phyloP scores from a whole-genome alignment of 768 basidiomycete genomes.

The Naematelia aurantialba region DNA sequence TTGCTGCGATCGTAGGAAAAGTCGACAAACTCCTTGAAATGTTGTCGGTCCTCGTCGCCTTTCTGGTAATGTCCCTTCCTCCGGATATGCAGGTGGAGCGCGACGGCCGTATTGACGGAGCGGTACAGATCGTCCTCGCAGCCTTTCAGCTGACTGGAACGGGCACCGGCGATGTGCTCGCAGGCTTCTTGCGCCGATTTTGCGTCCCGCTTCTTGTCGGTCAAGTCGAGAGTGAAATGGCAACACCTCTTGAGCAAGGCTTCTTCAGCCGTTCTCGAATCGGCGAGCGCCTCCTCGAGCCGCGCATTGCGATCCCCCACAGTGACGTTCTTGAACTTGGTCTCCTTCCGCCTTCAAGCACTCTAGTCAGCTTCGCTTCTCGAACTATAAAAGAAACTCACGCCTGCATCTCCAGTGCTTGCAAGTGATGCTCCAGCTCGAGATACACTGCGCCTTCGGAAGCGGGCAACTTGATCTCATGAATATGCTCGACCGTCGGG shows the following conservation, averaged over 20 bases:
- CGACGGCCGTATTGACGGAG: constrained; percentile 64
- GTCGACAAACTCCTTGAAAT: constrained; percentile 50
- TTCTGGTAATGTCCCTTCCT: constrained; percentile 67
- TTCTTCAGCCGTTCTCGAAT: constrained; percentile 75
- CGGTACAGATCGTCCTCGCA: constrained; percentile 70
- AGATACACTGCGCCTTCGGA: constrained; percentile 92
- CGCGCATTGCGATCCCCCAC: constrained; percentile 72
- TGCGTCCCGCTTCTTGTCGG: constrained; percentile 33
- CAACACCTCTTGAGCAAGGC: constrained; percentile 92
- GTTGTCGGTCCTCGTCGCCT: constrained; percentile 74
- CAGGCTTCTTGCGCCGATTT: constrained; percentile 86
- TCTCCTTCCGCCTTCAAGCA: constrained; percentile 39
- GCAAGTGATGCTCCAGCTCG: constrained; percentile 87
- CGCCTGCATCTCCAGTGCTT: constrained; percentile 76
- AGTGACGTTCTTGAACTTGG: constrained; percentile 42
- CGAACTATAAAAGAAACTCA: constrained; percentile 41
- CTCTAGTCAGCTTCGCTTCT: constrained; percentile 53
- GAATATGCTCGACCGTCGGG: constrained; percentile 64
- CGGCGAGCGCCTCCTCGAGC: constrained; percentile 79
- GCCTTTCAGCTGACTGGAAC: constrained; percentile 70
- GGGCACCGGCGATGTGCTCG: constrained; percentile 81
- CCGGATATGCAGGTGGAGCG: constrained; percentile 56
- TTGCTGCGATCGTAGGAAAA: constrained; percentile 23
- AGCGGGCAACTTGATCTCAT: constrained; percentile 70
- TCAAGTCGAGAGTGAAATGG: constrained; percentile 59